Conservation (phyloP, 306 rosid genomes). For the Cicer cuneatum region DNA sequence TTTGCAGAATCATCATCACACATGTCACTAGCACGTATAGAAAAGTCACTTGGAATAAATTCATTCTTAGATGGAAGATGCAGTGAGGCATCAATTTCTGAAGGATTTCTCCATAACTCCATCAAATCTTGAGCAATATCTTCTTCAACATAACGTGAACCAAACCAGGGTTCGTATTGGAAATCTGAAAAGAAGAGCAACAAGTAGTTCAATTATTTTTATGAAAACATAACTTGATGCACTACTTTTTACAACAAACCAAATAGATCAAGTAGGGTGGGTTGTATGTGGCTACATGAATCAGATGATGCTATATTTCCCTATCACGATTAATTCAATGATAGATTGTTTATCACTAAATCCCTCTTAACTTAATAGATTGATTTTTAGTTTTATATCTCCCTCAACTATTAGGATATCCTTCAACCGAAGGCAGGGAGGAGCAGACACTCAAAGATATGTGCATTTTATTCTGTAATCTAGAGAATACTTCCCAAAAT, state of each 20-base stretch:
- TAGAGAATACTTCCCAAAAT: not conserved
- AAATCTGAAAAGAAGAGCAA: slow-evolving; percentile 58
- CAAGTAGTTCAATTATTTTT: slow-evolving; percentile 37
- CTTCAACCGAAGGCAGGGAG: not conserved
- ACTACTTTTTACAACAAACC: not conserved
- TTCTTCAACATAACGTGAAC: slow-evolving; percentile 73
- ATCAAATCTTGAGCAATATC: slow-evolving; percentile 73
- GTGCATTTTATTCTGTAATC: slow-evolving; percentile 4
- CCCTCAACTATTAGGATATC: not conserved
- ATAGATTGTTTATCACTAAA: not conserved
- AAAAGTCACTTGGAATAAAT: slow-evolving; percentile 91
- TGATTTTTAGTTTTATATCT: not conserved
- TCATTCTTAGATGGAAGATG: slow-evolving; percentile 91
- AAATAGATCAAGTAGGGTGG: not conserved
- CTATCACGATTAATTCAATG: not conserved
- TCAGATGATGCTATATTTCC: not conserved
- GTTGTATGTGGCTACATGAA: not conserved
- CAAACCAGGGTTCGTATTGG: slow-evolving; percentile 91
- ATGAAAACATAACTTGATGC: slow-evolving; percentile 38
- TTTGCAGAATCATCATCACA: slow-evolving; percentile 48
- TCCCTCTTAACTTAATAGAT: slow-evolving; percentile 2
- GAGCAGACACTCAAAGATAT: not conserved
- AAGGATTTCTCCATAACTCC: slow-evolving; percentile 84
- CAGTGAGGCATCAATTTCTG: slow-evolving; percentile 69
- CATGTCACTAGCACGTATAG: slow-evolving; percentile 58